Conservation (phyloP, 176 grass and related monocot genomes). For the Bromus sterilis region DNA sequence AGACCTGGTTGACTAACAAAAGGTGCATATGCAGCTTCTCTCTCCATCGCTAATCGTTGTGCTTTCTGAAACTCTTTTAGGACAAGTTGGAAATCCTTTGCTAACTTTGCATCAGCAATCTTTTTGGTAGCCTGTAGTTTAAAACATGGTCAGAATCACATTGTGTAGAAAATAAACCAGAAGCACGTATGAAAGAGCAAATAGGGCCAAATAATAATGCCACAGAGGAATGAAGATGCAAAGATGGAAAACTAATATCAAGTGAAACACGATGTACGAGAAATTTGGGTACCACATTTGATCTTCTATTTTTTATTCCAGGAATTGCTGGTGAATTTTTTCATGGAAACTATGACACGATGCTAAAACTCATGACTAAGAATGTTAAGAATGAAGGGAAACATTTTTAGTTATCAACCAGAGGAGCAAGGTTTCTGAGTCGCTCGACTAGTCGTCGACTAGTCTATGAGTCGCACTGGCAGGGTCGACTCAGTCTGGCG, state of each 20-base stretch:
- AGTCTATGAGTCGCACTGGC: no score
- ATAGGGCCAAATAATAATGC: not conserved
- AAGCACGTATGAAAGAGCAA: not conserved
- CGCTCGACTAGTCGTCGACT: no score
- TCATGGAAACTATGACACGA: not conserved
- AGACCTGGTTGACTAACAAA: slow-evolving; percentile 57
- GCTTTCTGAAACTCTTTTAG: slow-evolving; percentile 94
- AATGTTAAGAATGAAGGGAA: not conserved
- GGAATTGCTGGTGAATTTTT: not conserved
- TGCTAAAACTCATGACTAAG: not conserved
- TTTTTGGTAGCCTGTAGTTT: slow-evolving; percentile 81
- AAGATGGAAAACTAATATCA: not conserved
- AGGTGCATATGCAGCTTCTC: slow-evolving; percentile 93
- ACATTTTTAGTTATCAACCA: not conserved
- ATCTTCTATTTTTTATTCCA: not conserved
- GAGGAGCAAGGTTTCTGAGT: no score
- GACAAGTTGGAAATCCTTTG: slow-evolving; percentile 96
- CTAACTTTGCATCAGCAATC: slow-evolving; percentile 91
- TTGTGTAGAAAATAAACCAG: not conserved
- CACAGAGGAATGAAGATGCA: not conserved
- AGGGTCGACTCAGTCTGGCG: no score
- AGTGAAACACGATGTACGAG: not conserved
- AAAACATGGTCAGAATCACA: slow-evolving; percentile 12
- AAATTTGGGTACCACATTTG: not conserved
- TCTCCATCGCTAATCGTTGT: slow-evolving; percentile 79